Evolutionary conservation across 305 asterid genomes (phyloP).

Genomic region (Ilex paraguariensis): DNA sequence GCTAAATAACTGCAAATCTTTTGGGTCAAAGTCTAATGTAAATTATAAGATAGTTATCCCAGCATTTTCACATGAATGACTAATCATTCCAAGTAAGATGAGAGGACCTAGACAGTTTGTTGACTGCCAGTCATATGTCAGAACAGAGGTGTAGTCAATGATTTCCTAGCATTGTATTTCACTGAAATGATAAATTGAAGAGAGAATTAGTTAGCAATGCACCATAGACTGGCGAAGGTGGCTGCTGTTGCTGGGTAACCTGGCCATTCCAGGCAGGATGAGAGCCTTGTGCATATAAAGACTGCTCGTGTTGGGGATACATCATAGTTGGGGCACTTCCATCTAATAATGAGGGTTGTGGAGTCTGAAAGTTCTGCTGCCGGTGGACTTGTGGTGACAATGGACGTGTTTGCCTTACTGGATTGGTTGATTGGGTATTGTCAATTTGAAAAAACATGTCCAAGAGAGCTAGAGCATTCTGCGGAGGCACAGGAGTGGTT

Average conservation of each 20-base stretch:
- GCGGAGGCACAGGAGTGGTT: slow-evolving; percentile 59
- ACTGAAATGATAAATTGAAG: too few species aligned
- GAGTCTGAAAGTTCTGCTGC: slow-evolving; percentile 32
- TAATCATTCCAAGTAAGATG: too few species aligned
- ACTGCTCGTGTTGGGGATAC: slow-evolving; percentile 48
- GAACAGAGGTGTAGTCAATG: too few species aligned
- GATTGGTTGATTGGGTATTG: slow-evolving; percentile 32
- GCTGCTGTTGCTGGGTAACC: slow-evolving; percentile 65
- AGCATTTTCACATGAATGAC: too few species aligned
- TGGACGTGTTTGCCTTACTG: slow-evolving; percentile 55
- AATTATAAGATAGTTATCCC: too few species aligned
- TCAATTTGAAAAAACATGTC: slow-evolving; percentile 66
- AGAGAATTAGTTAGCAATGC: slow-evolving; percentile 14
- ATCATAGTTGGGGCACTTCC: slow-evolving; percentile 49
- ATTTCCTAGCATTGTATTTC: too few species aligned
- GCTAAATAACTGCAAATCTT: too few species aligned
- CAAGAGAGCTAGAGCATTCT: slow-evolving; percentile 84
- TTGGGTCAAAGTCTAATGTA: too few species aligned
- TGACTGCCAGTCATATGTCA: too few species aligned
- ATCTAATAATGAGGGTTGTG: slow-evolving; percentile 22
- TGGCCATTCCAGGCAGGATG: slow-evolving; percentile 65
- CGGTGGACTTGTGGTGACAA: slow-evolving; percentile 62
- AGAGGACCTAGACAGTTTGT: too few species aligned
- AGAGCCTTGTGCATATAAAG: slow-evolving; percentile 44
- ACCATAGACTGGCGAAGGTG: slow-evolving; percentile 76